phyloP scores from a whole-genome alignment of 2,329 filamentous ascomycete genomes.

The Aspergillus costaricaensis region DNA sequence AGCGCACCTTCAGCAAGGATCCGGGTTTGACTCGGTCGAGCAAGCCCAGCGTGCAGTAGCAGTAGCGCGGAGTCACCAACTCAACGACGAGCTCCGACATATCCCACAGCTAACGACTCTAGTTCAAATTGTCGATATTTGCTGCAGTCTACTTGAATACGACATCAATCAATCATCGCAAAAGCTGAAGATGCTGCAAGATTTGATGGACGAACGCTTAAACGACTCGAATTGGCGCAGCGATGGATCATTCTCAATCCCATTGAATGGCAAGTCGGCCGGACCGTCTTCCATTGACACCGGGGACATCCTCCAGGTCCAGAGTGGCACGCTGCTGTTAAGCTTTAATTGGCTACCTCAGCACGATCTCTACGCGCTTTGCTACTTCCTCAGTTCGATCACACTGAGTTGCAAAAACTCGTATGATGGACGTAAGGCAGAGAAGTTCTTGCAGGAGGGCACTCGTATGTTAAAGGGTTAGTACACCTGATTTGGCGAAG shows the following conservation, averaged over 20 bases:
- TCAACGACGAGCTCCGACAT: slow-evolving; percentile 53
- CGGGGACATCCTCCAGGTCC: slow-evolving; percentile 45
- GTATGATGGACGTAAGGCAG: slow-evolving; percentile 55
- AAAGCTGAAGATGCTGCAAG: slow-evolving; percentile 60
- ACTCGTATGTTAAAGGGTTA: slow-evolving; percentile 52
- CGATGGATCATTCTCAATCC: slow-evolving; percentile 52
- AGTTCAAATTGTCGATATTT: slow-evolving; percentile 62
- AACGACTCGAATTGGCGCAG: slow-evolving; percentile 47
- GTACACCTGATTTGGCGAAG: slow-evolving; percentile 19
- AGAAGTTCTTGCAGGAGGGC: slow-evolving; percentile 61
- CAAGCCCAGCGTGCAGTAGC: slow-evolving; percentile 64
- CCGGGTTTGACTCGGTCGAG: slow-evolving; percentile 58
- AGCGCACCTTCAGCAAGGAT: slow-evolving; percentile 57
- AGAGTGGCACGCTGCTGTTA: slow-evolving; percentile 49
- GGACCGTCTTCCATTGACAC: slow-evolving; percentile 42
- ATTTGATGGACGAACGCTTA: slow-evolving; percentile 54
- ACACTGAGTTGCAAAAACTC: slow-evolving; percentile 59
- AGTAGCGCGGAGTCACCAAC: slow-evolving; percentile 59
- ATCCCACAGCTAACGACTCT: slow-evolving; percentile 60
- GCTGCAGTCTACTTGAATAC: slow-evolving; percentile 59
- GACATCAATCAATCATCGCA: slow-evolving; percentile 53
- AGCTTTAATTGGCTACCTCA: slow-evolving; percentile 63
- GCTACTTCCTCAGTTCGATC: slow-evolving; percentile 60
- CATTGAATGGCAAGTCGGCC: slow-evolving; percentile 45
- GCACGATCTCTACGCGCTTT: slow-evolving; percentile 61